Conservation (phyloP, 495 filamentous ascomycete species). For the Penicillium diatomitis region DNA sequence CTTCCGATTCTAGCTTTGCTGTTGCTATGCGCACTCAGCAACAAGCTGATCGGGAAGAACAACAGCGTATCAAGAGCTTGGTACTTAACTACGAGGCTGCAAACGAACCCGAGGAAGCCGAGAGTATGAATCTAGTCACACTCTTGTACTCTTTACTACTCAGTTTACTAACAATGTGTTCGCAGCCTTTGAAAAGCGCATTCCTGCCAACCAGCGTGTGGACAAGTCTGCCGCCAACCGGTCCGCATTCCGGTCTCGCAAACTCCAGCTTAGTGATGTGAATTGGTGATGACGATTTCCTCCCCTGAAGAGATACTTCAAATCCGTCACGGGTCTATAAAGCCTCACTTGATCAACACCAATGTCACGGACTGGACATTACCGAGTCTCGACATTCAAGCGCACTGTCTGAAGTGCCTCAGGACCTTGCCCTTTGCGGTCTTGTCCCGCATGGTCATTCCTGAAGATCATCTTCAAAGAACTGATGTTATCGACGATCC, state of each 20-base stretch:
- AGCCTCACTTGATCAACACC: too few species aligned
- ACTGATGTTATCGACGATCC: too few species aligned
- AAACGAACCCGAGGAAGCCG: conserved; percentile 64
- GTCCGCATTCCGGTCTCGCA: conserved; percentile 72
- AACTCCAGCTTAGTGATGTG: conserved; percentile 90
- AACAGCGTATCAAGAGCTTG: conserved; percentile 94
- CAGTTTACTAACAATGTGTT: conserved; percentile 3
- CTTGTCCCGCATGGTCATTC: too few species aligned
- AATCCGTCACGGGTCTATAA: too few species aligned
- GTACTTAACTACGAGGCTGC: conserved; percentile 93
- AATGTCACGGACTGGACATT: too few species aligned
- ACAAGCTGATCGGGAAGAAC: conserved; percentile 88
- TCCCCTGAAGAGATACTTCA: too few species aligned
- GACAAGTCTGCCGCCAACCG: conserved; percentile 68
- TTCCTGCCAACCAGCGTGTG: conserved; percentile 29
- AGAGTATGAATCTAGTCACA: conserved; percentile 34
- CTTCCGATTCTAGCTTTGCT: conserved; percentile 89
- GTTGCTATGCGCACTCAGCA: conserved; percentile 93
- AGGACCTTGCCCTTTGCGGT: too few species aligned
- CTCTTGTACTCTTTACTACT: too few species aligned
- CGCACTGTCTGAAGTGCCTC: too few species aligned
- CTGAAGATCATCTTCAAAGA: too few species aligned
- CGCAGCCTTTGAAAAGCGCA: conserved; percentile 28
- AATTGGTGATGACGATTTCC: conserved; percentile 63
- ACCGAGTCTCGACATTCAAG: too few species aligned